A percentile compares a stretch with the other conserved stretches of the same genome.
phyloP scores from a whole-genome alignment of 306 rosid species.

The Rosa multiflora region DNA sequence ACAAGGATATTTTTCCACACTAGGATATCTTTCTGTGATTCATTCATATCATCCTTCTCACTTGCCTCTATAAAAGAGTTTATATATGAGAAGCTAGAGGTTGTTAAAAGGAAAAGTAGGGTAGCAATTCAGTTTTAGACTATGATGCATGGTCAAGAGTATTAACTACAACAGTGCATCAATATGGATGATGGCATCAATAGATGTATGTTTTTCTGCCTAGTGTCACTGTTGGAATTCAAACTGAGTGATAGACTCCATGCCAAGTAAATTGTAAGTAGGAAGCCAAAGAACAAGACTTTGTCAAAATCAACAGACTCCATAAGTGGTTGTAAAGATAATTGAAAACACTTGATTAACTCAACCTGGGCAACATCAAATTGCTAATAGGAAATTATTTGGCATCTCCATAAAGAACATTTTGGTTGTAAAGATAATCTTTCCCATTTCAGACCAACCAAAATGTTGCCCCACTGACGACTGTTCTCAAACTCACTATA shows the following conservation, averaged over 20 bases:
- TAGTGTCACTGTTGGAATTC: neutral
- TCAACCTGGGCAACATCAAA: too few species aligned
- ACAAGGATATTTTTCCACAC: too few species aligned
- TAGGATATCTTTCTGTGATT: conserved; percentile 3
- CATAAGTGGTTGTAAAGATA: neutral
- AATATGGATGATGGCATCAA: neutral
- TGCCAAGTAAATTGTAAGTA: neutral
- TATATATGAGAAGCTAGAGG: neutral
- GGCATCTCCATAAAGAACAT: neutral
- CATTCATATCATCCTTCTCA: neutral
- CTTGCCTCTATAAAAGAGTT: neutral
- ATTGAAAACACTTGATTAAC: too few species aligned
- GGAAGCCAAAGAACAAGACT: neutral
- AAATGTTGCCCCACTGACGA: neutral
- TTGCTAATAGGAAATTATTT: too few species aligned
- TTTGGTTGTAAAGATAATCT: too few species aligned
- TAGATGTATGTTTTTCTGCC: neutral
- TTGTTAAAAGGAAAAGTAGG: neutral
- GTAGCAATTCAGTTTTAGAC: neutral
- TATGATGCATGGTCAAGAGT: neutral
- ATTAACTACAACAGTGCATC: neutral
- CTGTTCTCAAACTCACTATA: too few species aligned
- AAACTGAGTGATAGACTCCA: neutral
- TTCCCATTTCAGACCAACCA: neutral
- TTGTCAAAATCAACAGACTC: neutral